Conservation (phyloP, 2,329 filamentous ascomycete species). For the Aulographum hederae region DNA sequence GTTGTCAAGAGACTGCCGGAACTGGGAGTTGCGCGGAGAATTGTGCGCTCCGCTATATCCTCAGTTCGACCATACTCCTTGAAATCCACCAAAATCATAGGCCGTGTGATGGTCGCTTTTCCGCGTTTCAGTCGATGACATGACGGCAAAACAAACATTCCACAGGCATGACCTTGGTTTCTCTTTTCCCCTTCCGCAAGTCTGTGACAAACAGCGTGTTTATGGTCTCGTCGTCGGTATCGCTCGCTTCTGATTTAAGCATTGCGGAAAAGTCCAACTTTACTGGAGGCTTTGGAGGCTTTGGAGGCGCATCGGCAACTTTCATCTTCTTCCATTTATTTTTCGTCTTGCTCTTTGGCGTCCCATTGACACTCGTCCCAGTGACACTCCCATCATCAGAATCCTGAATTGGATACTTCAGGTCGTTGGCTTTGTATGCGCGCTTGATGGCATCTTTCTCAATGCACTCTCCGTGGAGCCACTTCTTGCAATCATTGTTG, state of each 20-base stretch:
- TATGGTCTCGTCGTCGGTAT: not conserved
- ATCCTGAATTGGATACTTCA: no score
- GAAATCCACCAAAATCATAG: no score
- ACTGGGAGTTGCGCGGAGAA: no score
- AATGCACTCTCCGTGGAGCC: constrained; percentile 24
- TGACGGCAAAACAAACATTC: not conserved
- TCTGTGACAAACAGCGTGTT: not conserved
- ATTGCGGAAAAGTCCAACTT: not conserved
- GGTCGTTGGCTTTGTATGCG: not conserved
- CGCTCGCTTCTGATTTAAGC: not conserved
- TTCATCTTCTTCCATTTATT: not conserved
- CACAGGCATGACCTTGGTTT: not conserved
- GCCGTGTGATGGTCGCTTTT: no score
- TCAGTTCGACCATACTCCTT: no score
- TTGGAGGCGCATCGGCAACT: not conserved
- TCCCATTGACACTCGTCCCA: not conserved
- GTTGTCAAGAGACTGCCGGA: no score
- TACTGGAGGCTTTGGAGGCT: not conserved
- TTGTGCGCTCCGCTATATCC: no score
- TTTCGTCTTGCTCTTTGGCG: not conserved
- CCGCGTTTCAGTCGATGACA: not conserved
- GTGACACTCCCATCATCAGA: no score
- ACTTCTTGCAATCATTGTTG: no score
- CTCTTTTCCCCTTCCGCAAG: not conserved
- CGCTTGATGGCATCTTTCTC: constrained; percentile 9